phyloP scores from a whole-genome alignment of 768 basidiomycete species.

The Boletus edulis region DNA sequence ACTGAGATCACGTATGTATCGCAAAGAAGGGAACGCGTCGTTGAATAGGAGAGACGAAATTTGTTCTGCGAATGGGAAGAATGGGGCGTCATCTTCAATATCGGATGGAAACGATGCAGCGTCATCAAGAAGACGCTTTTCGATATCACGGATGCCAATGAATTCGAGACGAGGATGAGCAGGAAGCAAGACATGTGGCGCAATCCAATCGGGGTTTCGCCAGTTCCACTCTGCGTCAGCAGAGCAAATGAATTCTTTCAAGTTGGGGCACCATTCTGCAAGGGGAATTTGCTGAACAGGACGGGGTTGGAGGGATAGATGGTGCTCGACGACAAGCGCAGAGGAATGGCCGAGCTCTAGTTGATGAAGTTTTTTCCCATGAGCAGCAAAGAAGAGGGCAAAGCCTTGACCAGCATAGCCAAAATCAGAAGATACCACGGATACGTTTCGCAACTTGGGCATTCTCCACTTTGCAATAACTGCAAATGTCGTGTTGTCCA shows the following conservation, averaged over 20 bases:
- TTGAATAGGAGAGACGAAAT: slow-evolving; percentile 54
- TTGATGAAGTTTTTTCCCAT: slow-evolving; percentile 59
- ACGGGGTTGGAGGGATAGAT: slow-evolving; percentile 47
- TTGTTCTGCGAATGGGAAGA: slow-evolving; percentile 66
- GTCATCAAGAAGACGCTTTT: slow-evolving; percentile 55
- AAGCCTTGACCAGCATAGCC: slow-evolving; percentile 67
- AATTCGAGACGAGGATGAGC: slow-evolving; percentile 58
- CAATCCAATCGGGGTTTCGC: slow-evolving; percentile 78
- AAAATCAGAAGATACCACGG: slow-evolving; percentile 69
- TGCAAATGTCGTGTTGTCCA: slow-evolving; percentile 69
- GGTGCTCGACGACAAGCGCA: slow-evolving; percentile 64
- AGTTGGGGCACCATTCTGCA: slow-evolving; percentile 67
- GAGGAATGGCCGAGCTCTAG: slow-evolving; percentile 74
- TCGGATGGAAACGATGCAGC: slow-evolving; percentile 31
- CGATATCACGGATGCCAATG: slow-evolving; percentile 72
- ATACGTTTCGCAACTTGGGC: slow-evolving; percentile 60
- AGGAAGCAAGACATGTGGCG: slow-evolving; percentile 69
- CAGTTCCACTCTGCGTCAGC: slow-evolving; percentile 84
- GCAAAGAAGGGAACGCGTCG: slow-evolving; percentile 61
- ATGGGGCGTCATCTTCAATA: slow-evolving; percentile 44
- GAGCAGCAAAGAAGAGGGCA: slow-evolving; percentile 59
- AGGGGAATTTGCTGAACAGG: slow-evolving; percentile 43
- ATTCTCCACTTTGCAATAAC: slow-evolving; percentile 67
- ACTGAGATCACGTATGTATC: slow-evolving; percentile 65
- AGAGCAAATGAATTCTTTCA: slow-evolving; percentile 67